Conservation (phyloP, 805 yeast species). For the Ogataea trehaloabstinens region DNA sequence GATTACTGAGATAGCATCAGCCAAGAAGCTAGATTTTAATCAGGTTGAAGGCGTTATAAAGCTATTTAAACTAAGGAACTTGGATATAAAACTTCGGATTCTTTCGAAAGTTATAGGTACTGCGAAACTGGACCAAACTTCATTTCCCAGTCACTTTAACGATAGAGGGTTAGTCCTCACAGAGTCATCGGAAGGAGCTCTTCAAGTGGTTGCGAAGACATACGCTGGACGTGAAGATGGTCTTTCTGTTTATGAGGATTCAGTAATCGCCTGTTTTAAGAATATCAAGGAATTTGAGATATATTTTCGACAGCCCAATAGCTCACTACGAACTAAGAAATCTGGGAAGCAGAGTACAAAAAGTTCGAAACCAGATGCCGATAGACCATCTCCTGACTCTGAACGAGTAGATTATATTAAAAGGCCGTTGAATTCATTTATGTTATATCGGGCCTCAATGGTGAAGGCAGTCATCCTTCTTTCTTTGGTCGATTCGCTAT, state of each 20-base stretch:
- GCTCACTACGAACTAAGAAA: neutral
- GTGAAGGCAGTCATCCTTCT: constrained; percentile 37
- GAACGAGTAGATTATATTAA: constrained; percentile 32
- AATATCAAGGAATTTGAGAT: constrained; percentile 23
- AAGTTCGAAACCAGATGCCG: neutral
- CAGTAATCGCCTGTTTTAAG: constrained; percentile 22
- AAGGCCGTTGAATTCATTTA: constrained; percentile 46
- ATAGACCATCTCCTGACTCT: too few species aligned
- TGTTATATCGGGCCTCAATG: constrained; percentile 45
- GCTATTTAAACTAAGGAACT: constrained; percentile 23
- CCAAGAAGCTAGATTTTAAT: constrained; percentile 13
- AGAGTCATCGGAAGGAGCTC: constrained; percentile 15
- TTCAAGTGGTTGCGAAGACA: constrained; percentile 23
- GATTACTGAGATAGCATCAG: constrained; percentile 13
- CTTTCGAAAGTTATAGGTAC: constrained; percentile 20
- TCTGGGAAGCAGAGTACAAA: constrained; percentile 2
- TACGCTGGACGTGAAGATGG: constrained; percentile 28
- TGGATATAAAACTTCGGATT: constrained; percentile 21
- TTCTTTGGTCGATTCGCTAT: constrained; percentile 24
- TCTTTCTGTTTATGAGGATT: constrained; percentile 12
- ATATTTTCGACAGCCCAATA: constrained; percentile 25
- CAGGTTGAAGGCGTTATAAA: constrained; percentile 23
- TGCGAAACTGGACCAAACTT: constrained; percentile 3
- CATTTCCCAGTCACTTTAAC: constrained; percentile 14
- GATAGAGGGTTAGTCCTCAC: constrained; percentile 24